phyloP scores from a whole-genome alignment of 805 yeast species.

The Saccharomycopsis capsularis region DNA sequence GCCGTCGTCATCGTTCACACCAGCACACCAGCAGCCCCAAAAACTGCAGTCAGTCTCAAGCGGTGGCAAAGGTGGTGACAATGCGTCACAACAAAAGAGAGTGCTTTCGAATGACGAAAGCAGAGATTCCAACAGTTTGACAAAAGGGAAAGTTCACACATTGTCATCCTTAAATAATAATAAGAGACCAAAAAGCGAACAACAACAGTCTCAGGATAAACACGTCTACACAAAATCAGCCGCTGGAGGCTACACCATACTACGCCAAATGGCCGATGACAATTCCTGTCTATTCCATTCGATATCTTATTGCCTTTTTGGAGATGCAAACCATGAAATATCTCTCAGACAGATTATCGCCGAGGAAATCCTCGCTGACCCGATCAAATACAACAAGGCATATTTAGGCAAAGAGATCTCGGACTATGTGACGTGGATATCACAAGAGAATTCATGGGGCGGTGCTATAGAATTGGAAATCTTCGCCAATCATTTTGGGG shows the following conservation, averaged over 20 bases:
- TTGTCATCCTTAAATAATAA: background rate
- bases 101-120: background rate
- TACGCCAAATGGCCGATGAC: conserved; percentile 65
- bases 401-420: conserved; percentile 45
- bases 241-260: conserved; percentile 1
- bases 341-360: conserved; percentile 50
- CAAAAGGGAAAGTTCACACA: background rate
- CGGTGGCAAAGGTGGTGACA: background rate
- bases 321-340: conserved; percentile 37
- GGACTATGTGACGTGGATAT: conserved; percentile 57
- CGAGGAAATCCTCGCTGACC: conserved; percentile 35
- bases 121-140: background rate
- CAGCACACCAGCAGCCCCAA: background rate
- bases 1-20: background rate
- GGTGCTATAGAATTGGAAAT: conserved; percentile 75
- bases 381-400: conserved; percentile 45
- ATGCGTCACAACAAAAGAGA: background rate
- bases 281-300: conserved; percentile 73
- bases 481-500: conserved; percentile 42
- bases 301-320: conserved; percentile 44
- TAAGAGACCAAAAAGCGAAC: background rate
- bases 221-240: background rate
- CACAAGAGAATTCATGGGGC: conserved; percentile 62
- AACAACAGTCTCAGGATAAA: background rate
- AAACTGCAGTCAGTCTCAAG: no score